A percentile compares a stretch with the other conserved stretches of the same genome.
phyloP scores from a whole-genome alignment of 73 alveolate genomes.

The Diophrys appendiculata region DNA sequence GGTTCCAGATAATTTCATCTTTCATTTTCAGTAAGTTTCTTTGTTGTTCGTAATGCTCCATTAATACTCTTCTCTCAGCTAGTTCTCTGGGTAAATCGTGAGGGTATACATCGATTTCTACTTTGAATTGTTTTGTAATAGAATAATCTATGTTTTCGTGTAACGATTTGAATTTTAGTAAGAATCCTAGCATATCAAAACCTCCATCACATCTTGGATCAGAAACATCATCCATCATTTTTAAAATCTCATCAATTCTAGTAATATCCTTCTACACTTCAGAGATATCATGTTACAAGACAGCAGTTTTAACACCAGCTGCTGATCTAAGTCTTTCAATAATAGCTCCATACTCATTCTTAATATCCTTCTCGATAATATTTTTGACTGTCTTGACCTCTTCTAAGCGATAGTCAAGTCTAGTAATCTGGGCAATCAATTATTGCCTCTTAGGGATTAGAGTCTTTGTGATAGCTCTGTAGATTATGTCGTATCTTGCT shows the following conservation, averaged over 20 bases:
- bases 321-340: slow-evolving; percentile 93
- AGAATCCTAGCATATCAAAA: slow-evolving; percentile 35
- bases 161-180: slow-evolving; percentile 62
- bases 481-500: slow-evolving; percentile 73
- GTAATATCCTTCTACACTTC: slow-evolving; percentile 94
- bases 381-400: slow-evolving; percentile 90
- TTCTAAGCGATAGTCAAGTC: slow-evolving; percentile 86
- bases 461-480: slow-evolving; percentile 76
- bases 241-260: slow-evolving; percentile 88
- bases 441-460: slow-evolving; percentile 87
- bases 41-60: slow-evolving; percentile 69
- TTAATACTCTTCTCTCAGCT: slow-evolving; percentile 77
- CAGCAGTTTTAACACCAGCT: slow-evolving; percentile 96
- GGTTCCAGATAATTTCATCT: slow-evolving; percentile 86
- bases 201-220: slow-evolving; percentile 28
- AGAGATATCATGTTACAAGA: slow-evolving; percentile 88
- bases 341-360: slow-evolving; percentile 91
- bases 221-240: slow-evolving; percentile 74
- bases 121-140: slow-evolving; percentile 70
- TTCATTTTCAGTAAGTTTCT: slow-evolving; percentile 74
- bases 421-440: slow-evolving; percentile 81
- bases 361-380: slow-evolving; percentile 88
- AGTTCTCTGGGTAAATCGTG: slow-evolving; percentile 81
- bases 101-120: slow-evolving; percentile 63
- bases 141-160: slow-evolving; percentile 80